Base-by-base conservation (phyloP, 805 yeast species). In the Candida ascalaphidarum region DNA sequence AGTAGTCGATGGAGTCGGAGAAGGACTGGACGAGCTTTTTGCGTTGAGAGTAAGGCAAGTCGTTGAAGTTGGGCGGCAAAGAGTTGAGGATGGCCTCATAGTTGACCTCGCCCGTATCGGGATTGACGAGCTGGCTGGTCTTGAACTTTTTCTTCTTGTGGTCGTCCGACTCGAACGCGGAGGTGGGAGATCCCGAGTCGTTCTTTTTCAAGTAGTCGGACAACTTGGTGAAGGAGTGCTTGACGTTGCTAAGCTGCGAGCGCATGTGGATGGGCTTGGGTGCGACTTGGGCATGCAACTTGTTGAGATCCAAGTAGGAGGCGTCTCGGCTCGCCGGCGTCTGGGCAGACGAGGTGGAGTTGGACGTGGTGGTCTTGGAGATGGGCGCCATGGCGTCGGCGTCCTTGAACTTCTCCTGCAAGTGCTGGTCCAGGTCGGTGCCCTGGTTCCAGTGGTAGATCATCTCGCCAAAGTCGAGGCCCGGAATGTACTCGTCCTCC, bases 401-500 rank as follows among this genome's bases (percentile, higher is more conserved):
- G 28, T 14, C 22, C 11, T 11, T 5, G 21, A 20, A 7, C 5
- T 5, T 9, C 11, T n/a, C 21, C 7, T 7, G 9, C 22, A 32
- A 17, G n/a, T 37, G 38, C 10, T 30, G 36, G 17, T 44, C 51
- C 3, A 46, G 39, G 6, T 33, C 31, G 12, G 35, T 68, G 29
- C 84, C 54, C 40, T 71, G 78, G 1, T 59, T 59, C 81, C 81
- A 76, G 30, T 59, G 57, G 28, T 57, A 49, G 1, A 73, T 37
- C 43, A 55, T 50, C 15, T 68, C 64, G 22, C 63, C 57, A 36
- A 76, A 77, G 40, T 77, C 77, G 17, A 81, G 58, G 26, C 78
- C 82, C 0, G 89, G 89, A 11, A 82, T 68, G 42, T 81, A 81
- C 44, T 82, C 92, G 47, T 81, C 89, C 42, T 76, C 80, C 39